Evolutionary conservation across 805 yeast genomes (phyloP), one percentile per base, ranked within the genome.

Genomic region (Ogataea philodendri): DNA sequence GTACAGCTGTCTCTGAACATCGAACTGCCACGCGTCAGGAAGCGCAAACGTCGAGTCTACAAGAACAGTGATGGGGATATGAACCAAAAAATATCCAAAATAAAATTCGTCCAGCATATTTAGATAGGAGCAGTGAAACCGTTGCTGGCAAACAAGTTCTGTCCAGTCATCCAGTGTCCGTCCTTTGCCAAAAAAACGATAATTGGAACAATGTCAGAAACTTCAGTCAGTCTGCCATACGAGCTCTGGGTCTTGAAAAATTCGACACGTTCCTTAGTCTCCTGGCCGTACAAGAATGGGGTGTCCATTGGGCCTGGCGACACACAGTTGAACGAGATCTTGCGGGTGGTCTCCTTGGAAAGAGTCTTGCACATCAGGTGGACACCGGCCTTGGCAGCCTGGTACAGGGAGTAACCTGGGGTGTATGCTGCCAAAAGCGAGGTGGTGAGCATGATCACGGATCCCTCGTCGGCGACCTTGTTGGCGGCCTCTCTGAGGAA

Each of bases 1-100:
- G 10, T 78, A 62, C 10, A 85, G 49, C 2, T 21, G 24, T 21
- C 60, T 57, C 46, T 87, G 87, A 26, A 80, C 39, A 5, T 55
- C 55, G 14, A 70, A 58, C 44, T 66, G 71, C 50, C 66, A 70
- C 15, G 62, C 49, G 6, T 52, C 45, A 0, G 94, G 93, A 11
- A 88, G 59, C 4, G 81, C 80, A 31, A 85, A 71, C 2, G 82
- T 67, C 9, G 88, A 74, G 56, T 89, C 97, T 35, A 90, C 72
- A 25, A 84, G 57, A 2, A 85, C 41, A 0, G 96, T 82, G 51
- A 86, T 75, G 9, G 89, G 83, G 14, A 84, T 72, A 52, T 89
- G 97, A 6, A 83, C 35, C 2, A 81, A 43, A 49, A 59, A 59
- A 30, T 54, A 59, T 5, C 26, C 38, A 36, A 52, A 57, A 34